These are phyloP conservation scores for Blastobotrys petasosporus DNA, from an alignment of 1,139 yeast genomes.

Conservation along the genomic window DNA sequence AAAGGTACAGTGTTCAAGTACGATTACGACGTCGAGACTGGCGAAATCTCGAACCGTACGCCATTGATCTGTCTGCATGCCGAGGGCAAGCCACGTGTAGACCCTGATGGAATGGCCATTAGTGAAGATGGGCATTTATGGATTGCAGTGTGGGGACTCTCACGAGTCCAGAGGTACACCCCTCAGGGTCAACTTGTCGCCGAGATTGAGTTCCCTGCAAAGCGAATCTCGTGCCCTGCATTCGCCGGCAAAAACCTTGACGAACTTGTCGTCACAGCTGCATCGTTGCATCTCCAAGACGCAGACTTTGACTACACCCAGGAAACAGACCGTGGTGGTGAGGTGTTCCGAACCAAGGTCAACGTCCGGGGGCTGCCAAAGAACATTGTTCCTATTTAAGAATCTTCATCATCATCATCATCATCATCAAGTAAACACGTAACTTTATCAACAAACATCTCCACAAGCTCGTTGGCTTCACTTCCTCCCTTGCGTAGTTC, in stretches of 20 bases:
- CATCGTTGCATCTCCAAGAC: slow-evolving; percentile 44
- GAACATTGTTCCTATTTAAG: slow-evolving; percentile 6
- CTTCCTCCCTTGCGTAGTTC: slow-evolving; percentile 57
- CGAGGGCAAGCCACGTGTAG: slow-evolving; percentile 55
- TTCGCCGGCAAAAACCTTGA: slow-evolving; percentile 59
- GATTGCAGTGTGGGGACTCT: slow-evolving; percentile 62
- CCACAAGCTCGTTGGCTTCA: slow-evolving; percentile 59
- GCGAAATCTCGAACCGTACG: slow-evolving; percentile 41
- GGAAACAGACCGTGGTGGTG: slow-evolving; percentile 54
- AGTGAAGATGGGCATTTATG: slow-evolving; percentile 59
- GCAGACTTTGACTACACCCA: slow-evolving; percentile 18
- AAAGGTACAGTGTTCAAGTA: slow-evolving; percentile 54
- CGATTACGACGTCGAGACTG: slow-evolving; percentile 49
- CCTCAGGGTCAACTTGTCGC: slow-evolving; percentile 46
- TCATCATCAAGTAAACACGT: too few relatives aligned
- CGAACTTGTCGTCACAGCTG: slow-evolving; percentile 65
- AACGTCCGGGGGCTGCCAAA: slow-evolving; percentile 16
- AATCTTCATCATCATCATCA: too few relatives aligned
- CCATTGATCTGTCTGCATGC: slow-evolving; percentile 25
- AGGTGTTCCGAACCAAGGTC: slow-evolving; percentile 39
- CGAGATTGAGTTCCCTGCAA: slow-evolving; percentile 54
- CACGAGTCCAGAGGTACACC: slow-evolving; percentile 48
- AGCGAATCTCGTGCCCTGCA: slow-evolving; percentile 61
- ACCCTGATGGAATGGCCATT: slow-evolving; percentile 78
- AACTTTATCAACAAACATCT: slow-evolving; percentile 44